Percentiles rank a stretch among this genome's conserved stretches.
phyloP scores from a whole-genome alignment of 1,139 yeast genomes.

The Spencermartinsiella ligniputridi region DNA sequence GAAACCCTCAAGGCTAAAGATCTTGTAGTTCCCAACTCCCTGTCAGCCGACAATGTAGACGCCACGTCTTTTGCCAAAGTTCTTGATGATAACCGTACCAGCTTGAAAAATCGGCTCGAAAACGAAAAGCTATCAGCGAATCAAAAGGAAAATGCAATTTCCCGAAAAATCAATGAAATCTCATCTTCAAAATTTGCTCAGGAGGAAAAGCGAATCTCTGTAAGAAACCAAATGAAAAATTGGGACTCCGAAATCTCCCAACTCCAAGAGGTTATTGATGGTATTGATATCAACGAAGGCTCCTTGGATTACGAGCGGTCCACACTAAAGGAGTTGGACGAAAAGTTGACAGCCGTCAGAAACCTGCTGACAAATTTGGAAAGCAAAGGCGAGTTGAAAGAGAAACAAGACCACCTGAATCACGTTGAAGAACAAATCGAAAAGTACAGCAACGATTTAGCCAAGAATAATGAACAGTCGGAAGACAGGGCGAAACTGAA shows the following conservation, averaged over 20 bases:
- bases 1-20: conserved; percentile 3
- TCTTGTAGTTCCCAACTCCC: conserved; percentile 7
- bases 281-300: conserved; percentile 41
- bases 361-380: conserved; percentile 12
- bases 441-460: conserved; percentile 46
- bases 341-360: conserved; percentile 28
- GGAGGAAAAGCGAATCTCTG: conserved; percentile 41
- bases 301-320: conserved; percentile 38
- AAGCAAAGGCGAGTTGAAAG: conserved; percentile 27
- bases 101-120: conserved; percentile 17
- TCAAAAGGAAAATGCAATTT: conserved; percentile 22
- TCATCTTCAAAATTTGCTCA: conserved; percentile 40
- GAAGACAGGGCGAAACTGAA: conserved; percentile 52
- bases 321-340: conserved; percentile 35
- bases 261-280: conserved; percentile 38
- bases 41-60: conserved; percentile 4
- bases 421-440: conserved; percentile 54
- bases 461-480: conserved; percentile 52
- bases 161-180: conserved; percentile 27
- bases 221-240: conserved; percentile 36
- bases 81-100: conserved; percentile 10
- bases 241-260: conserved; percentile 33
- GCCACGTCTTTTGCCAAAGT: not conserved
- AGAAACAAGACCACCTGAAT: conserved; percentile 39
- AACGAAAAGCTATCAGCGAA: conserved; percentile 12